phyloP scores from a whole-genome alignment of 306 rosid species.

The Sicyos edulis region DNA sequence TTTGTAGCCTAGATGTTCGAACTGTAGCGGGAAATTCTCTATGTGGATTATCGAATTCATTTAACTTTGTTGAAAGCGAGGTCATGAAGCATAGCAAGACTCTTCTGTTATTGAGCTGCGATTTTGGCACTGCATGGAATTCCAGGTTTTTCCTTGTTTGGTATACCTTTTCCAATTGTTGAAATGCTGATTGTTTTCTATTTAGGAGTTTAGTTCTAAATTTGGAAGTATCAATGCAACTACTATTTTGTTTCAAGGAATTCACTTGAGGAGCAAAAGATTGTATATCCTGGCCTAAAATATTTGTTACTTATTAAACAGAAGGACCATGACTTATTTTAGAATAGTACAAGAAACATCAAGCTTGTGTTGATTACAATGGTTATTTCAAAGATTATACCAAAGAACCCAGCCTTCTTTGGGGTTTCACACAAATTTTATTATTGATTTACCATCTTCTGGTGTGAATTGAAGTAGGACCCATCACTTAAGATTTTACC shows the following conservation, averaged over 20 bases:
- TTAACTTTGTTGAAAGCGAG: conserved; percentile 33
- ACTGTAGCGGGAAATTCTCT: conserved; percentile 20
- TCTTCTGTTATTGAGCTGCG: conserved; percentile 67
- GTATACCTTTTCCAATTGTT: not conserved
- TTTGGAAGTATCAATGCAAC: not conserved
- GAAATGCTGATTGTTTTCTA: not conserved
- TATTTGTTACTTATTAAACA: not conserved
- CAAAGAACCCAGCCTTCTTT: too few species aligned
- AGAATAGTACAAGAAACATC: conserved; percentile 4
- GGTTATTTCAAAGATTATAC: not conserved
- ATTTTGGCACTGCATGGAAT: conserved; percentile 85
- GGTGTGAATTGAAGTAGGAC: not conserved
- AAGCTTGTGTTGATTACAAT: not conserved
- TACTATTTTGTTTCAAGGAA: conserved; percentile 3
- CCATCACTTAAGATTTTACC: conserved; percentile 6
- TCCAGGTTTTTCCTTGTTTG: conserved; percentile 46
- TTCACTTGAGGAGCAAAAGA: conserved; percentile 2
- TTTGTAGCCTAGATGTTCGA: conserved; percentile 24
- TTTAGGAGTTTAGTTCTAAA: not conserved
- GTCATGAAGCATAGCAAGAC: conserved; percentile 70
- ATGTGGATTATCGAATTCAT: conserved; percentile 27
- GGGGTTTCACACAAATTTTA: not conserved
- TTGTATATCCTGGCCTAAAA: not conserved
- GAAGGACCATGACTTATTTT: not conserved
- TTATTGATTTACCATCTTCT: not conserved